Percentiles rank a stretch among this genome's conserved stretches.
These are phyloP conservation scores for Fusarium heterosporum DNA, from an alignment of 2,329 filamentous ascomycete species.

Conservation along the genomic window DNA sequence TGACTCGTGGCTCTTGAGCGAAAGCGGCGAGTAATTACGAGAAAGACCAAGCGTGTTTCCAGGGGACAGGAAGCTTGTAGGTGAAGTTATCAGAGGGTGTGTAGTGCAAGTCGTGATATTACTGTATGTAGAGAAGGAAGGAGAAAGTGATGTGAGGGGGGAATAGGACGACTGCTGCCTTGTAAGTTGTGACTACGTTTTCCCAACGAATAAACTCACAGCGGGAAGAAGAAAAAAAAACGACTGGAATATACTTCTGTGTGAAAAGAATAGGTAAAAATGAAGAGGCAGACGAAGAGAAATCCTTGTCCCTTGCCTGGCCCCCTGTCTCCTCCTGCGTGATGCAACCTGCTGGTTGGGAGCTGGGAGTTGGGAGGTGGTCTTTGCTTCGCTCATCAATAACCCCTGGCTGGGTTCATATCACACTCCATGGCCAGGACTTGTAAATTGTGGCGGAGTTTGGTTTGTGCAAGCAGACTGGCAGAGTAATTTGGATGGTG, in stretches of 20 bases:
- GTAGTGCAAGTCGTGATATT: background rate
- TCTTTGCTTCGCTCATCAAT: conserved; percentile 42
- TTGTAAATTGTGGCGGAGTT: conserved; percentile 47
- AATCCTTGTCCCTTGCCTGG: conserved; percentile 36
- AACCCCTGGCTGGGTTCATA: conserved; percentile 42
- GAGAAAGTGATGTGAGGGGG: conserved; percentile 35
- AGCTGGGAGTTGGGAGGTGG: conserved; percentile 21
- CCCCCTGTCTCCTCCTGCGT: conserved; percentile 38
- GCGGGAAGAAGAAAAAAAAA: conserved; percentile 18
- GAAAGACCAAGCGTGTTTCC: conserved; percentile 30
- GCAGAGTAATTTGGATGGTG: background rate
- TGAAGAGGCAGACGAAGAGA: conserved; percentile 34
- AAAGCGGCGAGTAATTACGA: conserved; percentile 48
- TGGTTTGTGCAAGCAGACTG: conserved; percentile 29
- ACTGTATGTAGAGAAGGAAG: conserved; percentile 3
- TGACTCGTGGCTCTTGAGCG: conserved; percentile 48
- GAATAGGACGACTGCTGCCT: conserved; percentile 34
- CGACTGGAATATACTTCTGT: conserved; percentile 13
- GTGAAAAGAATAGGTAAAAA: conserved; percentile 28
- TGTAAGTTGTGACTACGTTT: conserved; percentile 40
- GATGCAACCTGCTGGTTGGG: conserved; percentile 35
- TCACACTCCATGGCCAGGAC: conserved; percentile 21
- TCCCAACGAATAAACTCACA: conserved; percentile 18
- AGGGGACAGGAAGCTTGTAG: conserved; percentile 15
- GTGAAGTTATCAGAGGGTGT: conserved; percentile 29